Evolutionary conservation across 768 basidiomycete species (phyloP).

Genomic region (Tephrocybe sp.): DNA sequence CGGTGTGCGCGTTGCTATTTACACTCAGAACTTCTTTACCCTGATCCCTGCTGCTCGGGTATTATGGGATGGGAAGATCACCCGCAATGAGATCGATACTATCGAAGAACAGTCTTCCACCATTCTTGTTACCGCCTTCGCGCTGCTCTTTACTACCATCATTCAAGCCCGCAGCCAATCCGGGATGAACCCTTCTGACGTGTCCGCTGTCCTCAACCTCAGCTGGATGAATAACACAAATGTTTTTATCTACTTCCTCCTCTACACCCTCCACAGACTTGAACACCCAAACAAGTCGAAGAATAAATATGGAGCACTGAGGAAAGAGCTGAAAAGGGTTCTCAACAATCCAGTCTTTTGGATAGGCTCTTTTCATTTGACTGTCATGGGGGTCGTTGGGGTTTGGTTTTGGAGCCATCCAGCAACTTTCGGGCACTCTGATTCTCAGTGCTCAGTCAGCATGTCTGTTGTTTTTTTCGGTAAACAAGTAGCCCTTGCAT

Average conservation of each 20-base stretch:
- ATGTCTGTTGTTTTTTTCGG: neutral
- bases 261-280: too few species aligned
- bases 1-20: too few species aligned
- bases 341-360: neutral
- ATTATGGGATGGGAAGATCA: constrained; percentile 20
- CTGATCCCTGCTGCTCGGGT: constrained; percentile 10
- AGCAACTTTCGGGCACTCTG: neutral
- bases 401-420: neutral
- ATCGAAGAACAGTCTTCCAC: too few species aligned
- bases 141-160: constrained; percentile 23
- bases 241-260: too few species aligned
- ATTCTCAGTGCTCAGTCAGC: neutral
- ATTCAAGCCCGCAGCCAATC: constrained; percentile 15
- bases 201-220: too few species aligned
- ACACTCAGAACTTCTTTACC: too few species aligned
- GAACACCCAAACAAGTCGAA: neutral
- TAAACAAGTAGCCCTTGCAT: neutral
- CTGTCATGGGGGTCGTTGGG: neutral
- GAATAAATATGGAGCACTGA: neutral
- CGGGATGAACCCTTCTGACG: constrained; percentile 19
- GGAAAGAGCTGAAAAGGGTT: neutral
- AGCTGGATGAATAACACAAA: too few species aligned
- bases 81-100: too few species aligned
- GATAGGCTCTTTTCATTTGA: neutral
- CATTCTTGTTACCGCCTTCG: too few species aligned